Evolutionary conservation across 495 filamentous ascomycete species (phyloP).

Genomic region (Podospora bellae-mahoneyi): DNA sequence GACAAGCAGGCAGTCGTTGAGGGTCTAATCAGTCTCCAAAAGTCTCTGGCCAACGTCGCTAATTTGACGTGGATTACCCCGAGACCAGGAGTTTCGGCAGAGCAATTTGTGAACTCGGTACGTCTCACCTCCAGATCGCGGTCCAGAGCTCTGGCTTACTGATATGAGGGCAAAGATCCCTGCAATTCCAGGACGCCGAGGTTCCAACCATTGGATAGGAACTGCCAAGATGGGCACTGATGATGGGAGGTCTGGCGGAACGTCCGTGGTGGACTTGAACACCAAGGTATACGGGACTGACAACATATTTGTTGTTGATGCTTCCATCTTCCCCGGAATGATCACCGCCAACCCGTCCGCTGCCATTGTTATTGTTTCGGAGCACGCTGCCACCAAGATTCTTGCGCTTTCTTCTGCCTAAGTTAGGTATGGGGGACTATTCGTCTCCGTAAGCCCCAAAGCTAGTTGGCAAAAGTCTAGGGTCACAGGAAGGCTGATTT

Average conservation of each 20-base stretch:
- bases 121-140: background rate
- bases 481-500: too few relatives aligned
- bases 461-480: too few relatives aligned
- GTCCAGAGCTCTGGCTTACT: background rate
- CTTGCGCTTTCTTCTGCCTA: constrained; percentile 18
- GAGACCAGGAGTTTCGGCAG: constrained; percentile 46
- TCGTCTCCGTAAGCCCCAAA: too few relatives aligned
- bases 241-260: constrained; percentile 59
- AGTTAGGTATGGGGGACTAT: too few relatives aligned
- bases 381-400: constrained; percentile 48
- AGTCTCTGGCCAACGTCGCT: constrained; percentile 48
- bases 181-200: constrained; percentile 51
- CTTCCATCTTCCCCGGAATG: constrained; percentile 59
- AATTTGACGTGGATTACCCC: constrained; percentile 55
- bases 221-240: constrained; percentile 61
- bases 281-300: constrained; percentile 68
- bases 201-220: constrained; percentile 66
- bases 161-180: constrained; percentile 28
- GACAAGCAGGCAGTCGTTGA: constrained; percentile 49
- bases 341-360: constrained; percentile 57
- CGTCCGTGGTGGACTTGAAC: constrained; percentile 62
- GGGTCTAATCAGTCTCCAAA: constrained; percentile 57
- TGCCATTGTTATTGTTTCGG: constrained; percentile 53
- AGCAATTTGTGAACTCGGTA: constrained; percentile 51
- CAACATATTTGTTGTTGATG: constrained; percentile 63